Percentiles rank a stretch among this genome's conserved stretches.
These are phyloP conservation scores for Periconia macrospinosa DNA, from an alignment of 2,329 filamentous ascomycete genomes.

Conservation along the genomic window DNA sequence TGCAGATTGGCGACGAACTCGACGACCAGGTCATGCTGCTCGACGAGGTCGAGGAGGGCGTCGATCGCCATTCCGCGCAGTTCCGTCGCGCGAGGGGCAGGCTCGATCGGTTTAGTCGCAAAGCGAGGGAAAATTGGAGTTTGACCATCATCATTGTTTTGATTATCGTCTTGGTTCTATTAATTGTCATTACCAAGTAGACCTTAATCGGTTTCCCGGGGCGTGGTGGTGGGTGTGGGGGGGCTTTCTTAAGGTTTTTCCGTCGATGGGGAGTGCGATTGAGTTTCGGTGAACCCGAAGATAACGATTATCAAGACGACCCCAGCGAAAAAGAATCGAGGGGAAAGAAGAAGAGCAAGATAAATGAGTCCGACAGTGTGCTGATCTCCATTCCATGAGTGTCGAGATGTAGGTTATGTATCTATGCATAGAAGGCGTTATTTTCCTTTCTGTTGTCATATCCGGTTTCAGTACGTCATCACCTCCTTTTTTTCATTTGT, in stretches of 20 bases:
- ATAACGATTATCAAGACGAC: too few species aligned
- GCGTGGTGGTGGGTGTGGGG: too few species aligned
- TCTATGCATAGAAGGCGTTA: background rate
- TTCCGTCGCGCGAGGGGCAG: slow-evolving; percentile 74
- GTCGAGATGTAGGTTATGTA: background rate
- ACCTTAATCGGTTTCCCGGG: too few species aligned
- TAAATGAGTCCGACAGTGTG: background rate
- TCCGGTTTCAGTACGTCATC: too few species aligned
- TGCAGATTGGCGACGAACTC: slow-evolving; percentile 95
- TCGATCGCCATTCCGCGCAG: slow-evolving; percentile 77
- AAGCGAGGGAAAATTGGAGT: slow-evolving; percentile 84
- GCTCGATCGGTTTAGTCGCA: slow-evolving; percentile 71
- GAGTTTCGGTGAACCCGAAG: too few species aligned
- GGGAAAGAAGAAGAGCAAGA: background rate
- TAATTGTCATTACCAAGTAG: slow-evolving; percentile 68
- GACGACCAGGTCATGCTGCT: slow-evolving; percentile 87
- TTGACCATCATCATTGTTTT: slow-evolving; percentile 78
- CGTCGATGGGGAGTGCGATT: too few species aligned
- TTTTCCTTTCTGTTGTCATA: background rate
- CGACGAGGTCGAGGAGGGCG: slow-evolving; percentile 82
- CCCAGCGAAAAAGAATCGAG: too few species aligned
- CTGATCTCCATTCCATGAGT: background rate
- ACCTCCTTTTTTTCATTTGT: too few species aligned
- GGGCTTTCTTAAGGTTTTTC: too few species aligned
- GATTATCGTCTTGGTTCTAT: slow-evolving; percentile 77